phyloP scores from a whole-genome alignment of 2,329 filamentous ascomycete genomes.

The Annulohypoxylon truncatum region DNA sequence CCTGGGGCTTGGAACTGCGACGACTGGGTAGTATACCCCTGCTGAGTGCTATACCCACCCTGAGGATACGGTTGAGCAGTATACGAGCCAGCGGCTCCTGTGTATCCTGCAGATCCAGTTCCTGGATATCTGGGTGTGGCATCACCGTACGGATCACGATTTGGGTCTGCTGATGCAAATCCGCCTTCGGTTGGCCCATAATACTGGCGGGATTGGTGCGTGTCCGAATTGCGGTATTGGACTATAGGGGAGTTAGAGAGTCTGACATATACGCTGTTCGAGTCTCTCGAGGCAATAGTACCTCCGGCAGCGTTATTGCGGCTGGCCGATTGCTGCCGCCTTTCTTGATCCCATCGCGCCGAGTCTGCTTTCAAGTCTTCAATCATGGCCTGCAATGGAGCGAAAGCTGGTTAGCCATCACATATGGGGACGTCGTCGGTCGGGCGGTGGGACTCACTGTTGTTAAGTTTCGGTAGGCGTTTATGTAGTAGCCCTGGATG shows the following conservation, averaged over 20 bases:
- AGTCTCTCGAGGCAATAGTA: slow-evolving; percentile 66
- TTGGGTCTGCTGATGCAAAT: slow-evolving; percentile 42
- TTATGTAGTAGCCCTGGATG: slow-evolving; percentile 80
- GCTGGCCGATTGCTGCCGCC: slow-evolving; percentile 64
- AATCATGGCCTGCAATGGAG: slow-evolving; percentile 66
- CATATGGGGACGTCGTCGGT: neutral
- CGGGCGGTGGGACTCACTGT: slow-evolving; percentile 65
- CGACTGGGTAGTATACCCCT: slow-evolving; percentile 46
- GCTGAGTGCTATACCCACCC: slow-evolving; percentile 47
- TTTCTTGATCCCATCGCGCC: slow-evolving; percentile 70
- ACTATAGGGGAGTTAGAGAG: slow-evolving; percentile 70
- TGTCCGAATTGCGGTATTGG: slow-evolving; percentile 68
- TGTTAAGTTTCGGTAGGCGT: slow-evolving; percentile 81
- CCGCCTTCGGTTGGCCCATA: slow-evolving; percentile 58
- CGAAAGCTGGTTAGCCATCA: slow-evolving; percentile 37
- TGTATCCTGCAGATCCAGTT: slow-evolving; percentile 62
- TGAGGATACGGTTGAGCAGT: slow-evolving; percentile 48
- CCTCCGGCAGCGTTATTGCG: slow-evolving; percentile 67
- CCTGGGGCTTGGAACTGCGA: slow-evolving; percentile 46
- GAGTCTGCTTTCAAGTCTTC: slow-evolving; percentile 72
- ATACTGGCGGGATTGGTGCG: slow-evolving; percentile 59
- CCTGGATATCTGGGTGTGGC: slow-evolving; percentile 62
- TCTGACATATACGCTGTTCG: slow-evolving; percentile 61
- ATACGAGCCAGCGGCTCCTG: slow-evolving; percentile 57
- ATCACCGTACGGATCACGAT: slow-evolving; percentile 54